Evolutionary conservation across 208 protist genomes (phyloP).

Genomic region (Perkinsela sp.): DNA sequence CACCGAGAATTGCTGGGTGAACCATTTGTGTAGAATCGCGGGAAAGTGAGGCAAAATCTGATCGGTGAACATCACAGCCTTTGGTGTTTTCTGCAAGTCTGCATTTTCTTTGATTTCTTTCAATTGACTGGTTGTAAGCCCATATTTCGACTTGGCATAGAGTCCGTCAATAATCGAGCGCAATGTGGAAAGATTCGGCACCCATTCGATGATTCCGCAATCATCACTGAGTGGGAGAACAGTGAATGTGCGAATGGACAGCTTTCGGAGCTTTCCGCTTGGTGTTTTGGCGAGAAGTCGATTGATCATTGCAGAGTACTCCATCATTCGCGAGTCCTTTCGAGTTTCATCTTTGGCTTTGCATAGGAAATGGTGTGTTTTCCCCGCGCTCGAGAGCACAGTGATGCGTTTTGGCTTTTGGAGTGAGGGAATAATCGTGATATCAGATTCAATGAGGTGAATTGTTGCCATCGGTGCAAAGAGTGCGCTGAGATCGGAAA

Average conservation of each 20-base stretch:
- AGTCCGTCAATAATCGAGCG: conserved; percentile 29
- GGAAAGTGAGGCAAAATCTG: conserved; percentile 34
- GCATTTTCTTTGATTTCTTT: conserved; percentile 29
- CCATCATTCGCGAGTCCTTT: conserved; percentile 84
- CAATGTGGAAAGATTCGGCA: conserved; percentile 50
- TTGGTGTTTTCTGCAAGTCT: conserved; percentile 18
- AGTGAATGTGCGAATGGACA: conserved; percentile 46
- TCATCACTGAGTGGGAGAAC: conserved; percentile 60
- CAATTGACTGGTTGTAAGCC: conserved; percentile 19
- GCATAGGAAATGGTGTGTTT: conserved; percentile 44
- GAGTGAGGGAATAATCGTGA: conserved; percentile 49
- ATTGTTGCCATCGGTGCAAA: conserved; percentile 29
- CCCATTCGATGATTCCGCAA: conserved; percentile 79
- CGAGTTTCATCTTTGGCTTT: conserved; percentile 72
- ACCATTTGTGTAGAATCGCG: conserved; percentile 74
- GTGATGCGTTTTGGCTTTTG: conserved; percentile 69
- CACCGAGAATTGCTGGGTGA: conserved; percentile 41
- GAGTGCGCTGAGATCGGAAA: conserved; percentile 3
- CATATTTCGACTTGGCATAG: conserved; percentile 28
- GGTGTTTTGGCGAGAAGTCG: conserved; percentile 47
- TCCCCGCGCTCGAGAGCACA: conserved; percentile 31
- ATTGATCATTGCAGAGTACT: conserved; percentile 73
- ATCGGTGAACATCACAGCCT: conserved; percentile 27
- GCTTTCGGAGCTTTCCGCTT: conserved; percentile 34
- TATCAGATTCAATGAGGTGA: conserved; percentile 21